Conservation (phyloP, 2,329 filamentous ascomycete genomes). For the Whalleya microplaca region DNA sequence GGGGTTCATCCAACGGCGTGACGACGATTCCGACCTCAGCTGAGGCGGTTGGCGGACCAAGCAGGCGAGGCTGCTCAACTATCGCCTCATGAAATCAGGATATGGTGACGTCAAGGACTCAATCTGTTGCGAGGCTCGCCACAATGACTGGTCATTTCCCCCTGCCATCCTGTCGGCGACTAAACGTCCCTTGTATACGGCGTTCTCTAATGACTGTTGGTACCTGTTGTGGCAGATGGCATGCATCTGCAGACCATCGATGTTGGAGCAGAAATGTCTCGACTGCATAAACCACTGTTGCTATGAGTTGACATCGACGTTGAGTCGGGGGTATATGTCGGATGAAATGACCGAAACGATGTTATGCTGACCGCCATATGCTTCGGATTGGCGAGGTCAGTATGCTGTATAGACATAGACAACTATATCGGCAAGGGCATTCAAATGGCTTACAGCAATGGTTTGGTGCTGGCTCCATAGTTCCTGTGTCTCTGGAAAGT, state of each 20-base stretch:
- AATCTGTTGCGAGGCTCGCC: conserved; percentile 22
- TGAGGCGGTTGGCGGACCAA: conserved; percentile 15
- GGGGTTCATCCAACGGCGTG: conserved; percentile 8
- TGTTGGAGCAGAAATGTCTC: conserved; percentile 2
- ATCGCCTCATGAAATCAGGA: conserved; percentile 17
- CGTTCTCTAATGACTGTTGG: conserved; percentile 1
- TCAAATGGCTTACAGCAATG: conserved; percentile 22
- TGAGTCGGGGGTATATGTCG: conserved; percentile 12
- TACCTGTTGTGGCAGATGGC: conserved; percentile 14
- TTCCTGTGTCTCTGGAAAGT: conserved; percentile 17
- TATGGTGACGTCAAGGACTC: conserved; percentile 18
- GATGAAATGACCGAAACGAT: conserved; percentile 3
- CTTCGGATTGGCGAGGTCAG: conserved; percentile 22
- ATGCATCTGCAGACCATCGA: conserved; percentile 20
- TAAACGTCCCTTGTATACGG: conserved; percentile 6
- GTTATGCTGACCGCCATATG: conserved; percentile 22
- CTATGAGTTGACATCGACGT: conserved; percentile 9
- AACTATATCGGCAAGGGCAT: conserved; percentile 4
- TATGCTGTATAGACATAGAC: conserved; percentile 22
- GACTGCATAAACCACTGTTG: background rate
- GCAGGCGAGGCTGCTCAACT: conserved; percentile 11
- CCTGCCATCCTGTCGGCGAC: conserved; percentile 8
- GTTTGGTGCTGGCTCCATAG: conserved; percentile 22
- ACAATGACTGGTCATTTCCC: conserved; percentile 19
- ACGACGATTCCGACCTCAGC: conserved; percentile 15